phyloP scores from a whole-genome alignment of 2,329 filamentous ascomycete genomes.

The Monosporascus sp. region DNA sequence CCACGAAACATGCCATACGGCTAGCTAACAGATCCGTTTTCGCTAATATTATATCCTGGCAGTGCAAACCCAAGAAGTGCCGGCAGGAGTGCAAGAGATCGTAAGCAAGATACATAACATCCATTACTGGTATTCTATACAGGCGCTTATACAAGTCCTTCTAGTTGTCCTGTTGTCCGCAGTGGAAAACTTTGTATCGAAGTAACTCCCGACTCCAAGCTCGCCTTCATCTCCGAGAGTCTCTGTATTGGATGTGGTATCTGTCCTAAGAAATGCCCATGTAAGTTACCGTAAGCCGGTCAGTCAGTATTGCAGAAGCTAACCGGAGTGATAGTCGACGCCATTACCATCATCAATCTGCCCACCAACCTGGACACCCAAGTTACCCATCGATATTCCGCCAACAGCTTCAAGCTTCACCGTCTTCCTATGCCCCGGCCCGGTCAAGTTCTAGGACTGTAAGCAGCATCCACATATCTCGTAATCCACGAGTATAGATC shows the following conservation, averaged over 20 bases:
- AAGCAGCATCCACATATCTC: background rate
- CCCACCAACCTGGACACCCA: constrained; percentile 98
- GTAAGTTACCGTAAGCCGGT: background rate
- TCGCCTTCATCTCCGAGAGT: constrained; percentile 95
- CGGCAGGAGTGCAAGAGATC: constrained; percentile 99
- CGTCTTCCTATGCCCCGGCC: constrained; percentile 92
- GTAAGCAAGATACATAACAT: constrained; percentile 41
- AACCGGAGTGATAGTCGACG: constrained; percentile 51
- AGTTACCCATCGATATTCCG: constrained; percentile 96
- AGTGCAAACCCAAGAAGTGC: constrained; percentile 98
- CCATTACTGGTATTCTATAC: background rate
- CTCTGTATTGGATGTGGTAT: constrained; percentile 99
- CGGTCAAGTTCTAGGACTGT: constrained; percentile 85
- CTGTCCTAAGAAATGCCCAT: constrained; percentile 98
- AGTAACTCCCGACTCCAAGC: constrained; percentile 79
- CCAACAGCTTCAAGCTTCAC: constrained; percentile 99
- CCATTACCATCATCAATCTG: constrained; percentile 99
- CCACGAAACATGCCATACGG: constrained; percentile 32
- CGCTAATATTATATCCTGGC: constrained; percentile 20
- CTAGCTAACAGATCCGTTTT: constrained; percentile 10
- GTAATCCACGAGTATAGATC: too few relatives aligned
- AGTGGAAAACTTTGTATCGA: constrained; percentile 98
- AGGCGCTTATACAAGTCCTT: constrained; percentile 9
- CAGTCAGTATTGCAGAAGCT: background rate
- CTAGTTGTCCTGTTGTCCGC: constrained; percentile 68